Evolutionary conservation across 2,329 filamentous ascomycete species (phyloP).

Genomic region (Sarocladiaceae sp.): DNA sequence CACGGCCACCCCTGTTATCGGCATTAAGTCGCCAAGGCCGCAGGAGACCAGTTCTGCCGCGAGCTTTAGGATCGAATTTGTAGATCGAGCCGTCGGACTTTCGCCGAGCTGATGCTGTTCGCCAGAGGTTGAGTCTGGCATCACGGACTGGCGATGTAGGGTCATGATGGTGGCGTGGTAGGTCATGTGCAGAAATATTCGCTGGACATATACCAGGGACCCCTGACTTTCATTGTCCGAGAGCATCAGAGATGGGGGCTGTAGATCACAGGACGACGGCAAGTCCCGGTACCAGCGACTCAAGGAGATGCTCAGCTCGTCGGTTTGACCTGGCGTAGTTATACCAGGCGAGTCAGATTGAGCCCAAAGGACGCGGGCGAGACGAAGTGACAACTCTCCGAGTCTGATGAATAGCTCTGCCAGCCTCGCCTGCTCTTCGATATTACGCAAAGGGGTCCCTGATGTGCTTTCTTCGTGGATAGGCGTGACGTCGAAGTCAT

Average conservation of each 20-base stretch:
- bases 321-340: background rate
- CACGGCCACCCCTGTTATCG: background rate
- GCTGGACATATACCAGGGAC: background rate
- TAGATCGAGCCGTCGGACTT: background rate
- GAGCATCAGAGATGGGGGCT: background rate
- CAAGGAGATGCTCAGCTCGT: background rate
- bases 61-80: background rate
- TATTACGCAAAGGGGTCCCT: background rate
- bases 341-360: background rate
- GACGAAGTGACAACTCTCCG: background rate
- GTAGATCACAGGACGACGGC: background rate
- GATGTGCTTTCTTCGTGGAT: background rate
- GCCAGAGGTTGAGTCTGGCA: background rate
- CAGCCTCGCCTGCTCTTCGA: background rate
- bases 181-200: background rate
- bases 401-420: conserved; percentile 3
- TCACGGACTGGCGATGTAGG: background rate
- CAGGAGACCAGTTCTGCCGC: background rate
- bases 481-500: background rate
- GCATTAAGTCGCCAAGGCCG: background rate
- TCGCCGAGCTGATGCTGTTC: background rate
- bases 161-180: background rate
- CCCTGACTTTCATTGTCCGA: background rate
- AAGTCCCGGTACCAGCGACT: background rate
- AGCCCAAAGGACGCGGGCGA: background rate